Base-by-base conservation (phyloP, 306 rosid genomes). In the Sicyos edulis region DNA sequence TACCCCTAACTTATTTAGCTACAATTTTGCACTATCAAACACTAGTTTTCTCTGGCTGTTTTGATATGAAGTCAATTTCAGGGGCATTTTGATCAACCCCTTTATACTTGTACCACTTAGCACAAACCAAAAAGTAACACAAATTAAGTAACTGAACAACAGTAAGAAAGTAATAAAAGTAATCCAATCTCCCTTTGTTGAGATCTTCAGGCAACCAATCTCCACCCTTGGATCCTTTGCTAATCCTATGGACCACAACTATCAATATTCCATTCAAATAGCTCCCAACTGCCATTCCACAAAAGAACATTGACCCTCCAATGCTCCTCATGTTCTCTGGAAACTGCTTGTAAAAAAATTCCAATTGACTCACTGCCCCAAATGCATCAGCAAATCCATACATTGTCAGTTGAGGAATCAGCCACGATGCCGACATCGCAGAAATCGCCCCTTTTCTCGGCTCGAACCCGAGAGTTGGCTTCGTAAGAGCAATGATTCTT, bases 311-410 rank as follows among this genome's bases (percentile, higher is more conserved):
- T 66, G 96, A 78, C 57, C 91, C 96, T 15, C 71, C 98, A 74
- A 92, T 80, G 81, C 88, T 92, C 79, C 91, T 85, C 98, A 92
- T 90, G 76, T 92, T 90, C 85, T 92, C 92, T 12, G 98, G 98
- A 62, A 92, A 87, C 12, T 88, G 96, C 75, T 90, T 90, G 81
- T 90, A 88, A 85, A 86, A 90, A 16, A 92, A 80, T 16, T 92
- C 98, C 44, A 83, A 73, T 79, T 85, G 91, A 56, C 93, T 96
- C 19, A 92, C 75, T 0, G 86, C n/a, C 0, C 79, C 54, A 40
- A 92, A 90, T 10, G 84, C 75, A 55, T 90, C 92, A 34, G 88
- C 57, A 2, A 92, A 13, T 9, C 98, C 91, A 3, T 88, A 82
- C 6, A 92, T 7, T 6, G 65, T 0, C 50, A 88, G 68, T 77